These are phyloP conservation scores for Phtheirospermum japonicum DNA, from an alignment of 257 asterid species.

Conservation along the genomic window DNA sequence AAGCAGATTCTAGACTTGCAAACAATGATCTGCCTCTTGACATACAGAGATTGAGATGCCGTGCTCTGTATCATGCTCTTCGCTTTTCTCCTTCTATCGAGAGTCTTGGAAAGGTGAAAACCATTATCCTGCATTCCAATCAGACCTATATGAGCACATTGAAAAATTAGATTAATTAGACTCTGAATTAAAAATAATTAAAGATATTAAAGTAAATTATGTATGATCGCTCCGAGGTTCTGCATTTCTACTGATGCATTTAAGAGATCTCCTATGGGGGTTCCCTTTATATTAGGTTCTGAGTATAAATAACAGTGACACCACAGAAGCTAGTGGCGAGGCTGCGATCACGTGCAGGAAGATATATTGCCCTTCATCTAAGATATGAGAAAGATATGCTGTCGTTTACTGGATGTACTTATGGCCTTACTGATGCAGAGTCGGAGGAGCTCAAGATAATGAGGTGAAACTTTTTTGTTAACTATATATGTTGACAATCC, in stretches of 20 bases:
- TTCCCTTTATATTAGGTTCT: constrained; percentile 71
- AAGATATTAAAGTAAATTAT: background rate
- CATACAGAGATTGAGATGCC: constrained; percentile 94
- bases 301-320: constrained; percentile 79
- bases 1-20: constrained; percentile 95
- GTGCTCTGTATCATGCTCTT: constrained; percentile 83
- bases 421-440: constrained; percentile 79
- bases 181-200: background rate
- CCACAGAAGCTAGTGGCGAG: constrained; percentile 97
- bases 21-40: constrained; percentile 93
- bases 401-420: constrained; percentile 92
- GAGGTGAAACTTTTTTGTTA: constrained; percentile 55
- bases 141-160: constrained; percentile 25
- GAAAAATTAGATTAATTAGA: constrained; percentile 12
- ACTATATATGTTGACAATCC: constrained; percentile 5
- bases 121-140: constrained; percentile 20
- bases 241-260: constrained; percentile 39
- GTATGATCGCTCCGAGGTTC: constrained; percentile 19
- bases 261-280: constrained; percentile 60
- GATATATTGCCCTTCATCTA: constrained; percentile 86
- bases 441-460: constrained; percentile 75
- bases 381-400: constrained; percentile 98
- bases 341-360: constrained; percentile 60
- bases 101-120: constrained; percentile 78
- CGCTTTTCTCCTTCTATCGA: constrained; percentile 79